phyloP scores from a whole-genome alignment of 176 grass and related monocot genomes.

The Oryza meyeriana region DNA sequence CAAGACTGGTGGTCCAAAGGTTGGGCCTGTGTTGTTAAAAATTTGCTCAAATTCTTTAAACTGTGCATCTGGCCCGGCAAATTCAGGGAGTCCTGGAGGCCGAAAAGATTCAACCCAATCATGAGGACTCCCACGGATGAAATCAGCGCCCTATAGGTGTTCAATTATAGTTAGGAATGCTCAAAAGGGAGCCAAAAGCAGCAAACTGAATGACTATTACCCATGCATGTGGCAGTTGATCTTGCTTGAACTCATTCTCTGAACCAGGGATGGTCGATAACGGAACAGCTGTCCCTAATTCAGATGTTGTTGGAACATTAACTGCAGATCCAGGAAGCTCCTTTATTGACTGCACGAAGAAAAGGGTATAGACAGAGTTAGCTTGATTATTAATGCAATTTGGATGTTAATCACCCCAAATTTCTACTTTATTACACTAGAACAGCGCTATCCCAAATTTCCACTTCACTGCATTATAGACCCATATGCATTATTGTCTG shows the following conservation, averaged over 20 bases:
- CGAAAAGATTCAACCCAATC: slow-evolving; percentile 78
- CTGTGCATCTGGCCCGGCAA: slow-evolving; percentile 36
- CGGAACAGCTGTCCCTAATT: slow-evolving; percentile 50
- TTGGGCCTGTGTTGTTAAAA: slow-evolving; percentile 46
- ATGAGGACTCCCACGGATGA: slow-evolving; percentile 57
- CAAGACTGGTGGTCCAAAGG: slow-evolving; percentile 50
- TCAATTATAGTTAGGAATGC: slow-evolving; percentile 26
- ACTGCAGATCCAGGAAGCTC: slow-evolving; percentile 73
- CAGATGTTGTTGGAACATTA: slow-evolving; percentile 60
- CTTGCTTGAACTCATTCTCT: slow-evolving; percentile 72
- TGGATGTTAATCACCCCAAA: neutral
- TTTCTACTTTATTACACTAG: neutral
- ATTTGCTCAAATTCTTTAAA: slow-evolving; percentile 76
- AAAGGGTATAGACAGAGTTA: slow-evolving; percentile 9
- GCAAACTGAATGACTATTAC: slow-evolving; percentile 39
- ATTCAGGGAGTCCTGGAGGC: slow-evolving; percentile 43
- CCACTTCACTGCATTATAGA: neutral
- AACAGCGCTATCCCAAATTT: neutral
- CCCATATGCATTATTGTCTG: neutral
- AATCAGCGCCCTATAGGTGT: slow-evolving; percentile 53
- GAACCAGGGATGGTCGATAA: slow-evolving; percentile 83
- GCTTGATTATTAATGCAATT: slow-evolving; percentile 8
- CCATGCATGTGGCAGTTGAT: slow-evolving; percentile 49
- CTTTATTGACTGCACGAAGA: slow-evolving; percentile 66
- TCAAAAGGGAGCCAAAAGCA: slow-evolving; percentile 23